Evolutionary conservation across 2,329 filamentous ascomycete species (phyloP), one percentile per base, ranked within the genome.

Genomic region (Talaromyces marneffei): DNA sequence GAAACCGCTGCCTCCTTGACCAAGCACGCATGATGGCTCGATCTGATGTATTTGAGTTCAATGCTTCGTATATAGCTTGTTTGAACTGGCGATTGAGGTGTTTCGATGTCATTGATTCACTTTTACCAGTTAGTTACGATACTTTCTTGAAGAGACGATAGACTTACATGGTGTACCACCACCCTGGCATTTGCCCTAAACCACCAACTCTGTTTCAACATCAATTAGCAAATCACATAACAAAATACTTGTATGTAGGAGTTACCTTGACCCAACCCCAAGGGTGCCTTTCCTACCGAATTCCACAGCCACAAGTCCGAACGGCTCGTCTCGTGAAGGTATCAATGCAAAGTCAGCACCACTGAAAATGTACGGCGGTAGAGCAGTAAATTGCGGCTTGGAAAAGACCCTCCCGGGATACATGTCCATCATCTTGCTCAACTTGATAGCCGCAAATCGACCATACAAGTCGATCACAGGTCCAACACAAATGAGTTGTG

Each of bases 341-440:
- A 87, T 87, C 16, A 87, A 74, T 5, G 83, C 83, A 64, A 87
- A 87, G 60, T 87, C 84, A n/a, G 84, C 84, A 50, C 84, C 84
- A 57, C 78, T 82, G 72, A 86, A 86, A 68, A 87, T 83, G 71
- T 79, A 86, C 0, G 83, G 83, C 16, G 84, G 84, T 6, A 87
- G 76, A 16, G 80, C 77, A 3, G 83, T 86, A 71, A 86, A 87
- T 68, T 85, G 83, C 2, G 84, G 84, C 71, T 85, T 86, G 35
- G 82, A 85, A 74, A 78, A 86, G 7, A 87, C 84, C 57, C 84
- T 75, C 37, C 80, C 81, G 23, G 84, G 84, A 68, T 85, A 86
- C 62, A 81, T 77, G 64, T 83, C 74, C 83, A 85, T 85, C 68
- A 86, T 79, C 63, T 78, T 78, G 44, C 79, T 78, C 7, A 86